These are phyloP conservation scores for Fusarium pininemorale DNA, from an alignment of 2,329 filamentous ascomycete species.

Conservation along the genomic window DNA sequence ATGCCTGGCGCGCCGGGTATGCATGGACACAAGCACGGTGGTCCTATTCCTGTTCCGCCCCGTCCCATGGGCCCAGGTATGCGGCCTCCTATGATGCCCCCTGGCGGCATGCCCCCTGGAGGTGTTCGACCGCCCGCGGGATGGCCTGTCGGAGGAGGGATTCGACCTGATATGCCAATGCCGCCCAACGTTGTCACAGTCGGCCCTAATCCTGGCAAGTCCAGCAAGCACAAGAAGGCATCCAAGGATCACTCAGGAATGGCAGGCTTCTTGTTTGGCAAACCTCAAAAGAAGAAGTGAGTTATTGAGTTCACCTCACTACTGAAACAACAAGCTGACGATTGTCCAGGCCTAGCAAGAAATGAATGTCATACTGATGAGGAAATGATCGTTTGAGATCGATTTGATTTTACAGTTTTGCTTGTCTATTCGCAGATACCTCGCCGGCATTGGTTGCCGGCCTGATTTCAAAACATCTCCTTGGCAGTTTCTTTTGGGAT, in stretches of 20 bases:
- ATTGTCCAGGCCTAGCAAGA: slow-evolving; percentile 33
- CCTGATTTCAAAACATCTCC: slow-evolving; percentile 30
- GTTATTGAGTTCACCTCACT: neutral
- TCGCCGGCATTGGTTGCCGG: slow-evolving; percentile 32
- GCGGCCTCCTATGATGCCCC: slow-evolving; percentile 16
- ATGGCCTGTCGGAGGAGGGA: slow-evolving; percentile 26
- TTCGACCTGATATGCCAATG: neutral
- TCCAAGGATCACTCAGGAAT: slow-evolving; percentile 23
- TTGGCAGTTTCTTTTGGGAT: slow-evolving; percentile 16
- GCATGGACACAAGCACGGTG: slow-evolving; percentile 23
- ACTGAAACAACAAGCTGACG: slow-evolving; percentile 5
- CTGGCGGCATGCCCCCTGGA: slow-evolving; percentile 5
- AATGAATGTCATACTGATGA: slow-evolving; percentile 28
- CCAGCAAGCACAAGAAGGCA: slow-evolving; percentile 40
- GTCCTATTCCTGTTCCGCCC: slow-evolving; percentile 11
- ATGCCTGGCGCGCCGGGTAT: slow-evolving; percentile 25
- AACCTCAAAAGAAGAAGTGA: slow-evolving; percentile 47
- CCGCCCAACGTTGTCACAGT: slow-evolving; percentile 41
- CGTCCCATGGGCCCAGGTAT: slow-evolving; percentile 14
- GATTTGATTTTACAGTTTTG: slow-evolving; percentile 29
- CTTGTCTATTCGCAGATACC: slow-evolving; percentile 41
- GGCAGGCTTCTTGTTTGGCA: slow-evolving; percentile 43
- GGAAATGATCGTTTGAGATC: slow-evolving; percentile 36
- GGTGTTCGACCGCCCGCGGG: slow-evolving; percentile 35
- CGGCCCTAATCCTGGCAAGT: slow-evolving; percentile 20